Percentiles rank a stretch among this genome's conserved stretches.
Conservation (phyloP, 257 asterid genomes). For the Verbascum thapsus region DNA sequence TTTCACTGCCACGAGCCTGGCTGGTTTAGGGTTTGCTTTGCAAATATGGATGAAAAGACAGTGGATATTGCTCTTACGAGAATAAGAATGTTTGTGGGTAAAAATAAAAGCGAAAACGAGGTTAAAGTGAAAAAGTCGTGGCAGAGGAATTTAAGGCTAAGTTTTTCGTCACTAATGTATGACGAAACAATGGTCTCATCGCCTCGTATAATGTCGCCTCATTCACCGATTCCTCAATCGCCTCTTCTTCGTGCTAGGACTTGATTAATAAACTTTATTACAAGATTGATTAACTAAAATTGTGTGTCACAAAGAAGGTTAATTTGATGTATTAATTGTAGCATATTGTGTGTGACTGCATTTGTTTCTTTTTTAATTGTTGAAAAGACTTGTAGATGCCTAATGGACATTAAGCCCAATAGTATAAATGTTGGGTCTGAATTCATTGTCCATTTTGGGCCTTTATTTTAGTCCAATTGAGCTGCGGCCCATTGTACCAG, state of each 20-base stretch:
- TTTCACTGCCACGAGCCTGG: slow-evolving; percentile 80
- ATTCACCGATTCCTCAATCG: no score
- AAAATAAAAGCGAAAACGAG: background rate
- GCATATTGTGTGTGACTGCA: background rate
- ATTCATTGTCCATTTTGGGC: no score
- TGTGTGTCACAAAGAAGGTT: background rate
- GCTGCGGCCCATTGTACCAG: no score
- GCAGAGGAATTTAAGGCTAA: slow-evolving; percentile 45
- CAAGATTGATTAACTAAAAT: background rate
- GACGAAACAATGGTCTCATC: slow-evolving; percentile 38
- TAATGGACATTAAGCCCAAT: slow-evolving; percentile 17
- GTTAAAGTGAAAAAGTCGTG: slow-evolving; percentile 29
- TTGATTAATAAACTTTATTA: background rate
- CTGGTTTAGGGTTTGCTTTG: slow-evolving; percentile 87
- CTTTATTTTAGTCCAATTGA: no score
- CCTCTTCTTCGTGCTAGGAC: slow-evolving; percentile 44
- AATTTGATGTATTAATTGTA: background rate
- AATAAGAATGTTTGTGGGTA: slow-evolving; percentile 44
- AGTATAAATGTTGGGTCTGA: no score
- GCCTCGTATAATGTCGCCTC: slow-evolving; percentile 49
- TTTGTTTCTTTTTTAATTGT: background rate
- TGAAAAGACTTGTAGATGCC: background rate
- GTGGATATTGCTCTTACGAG: slow-evolving; percentile 56
- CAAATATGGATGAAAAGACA: slow-evolving; percentile 68
- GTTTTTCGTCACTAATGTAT: slow-evolving; percentile 37